A percentile compares a stretch with the other conserved stretches of the same genome.
Conservation (phyloP, 306 rosid species). For the Dicorynia guianensis region DNA sequence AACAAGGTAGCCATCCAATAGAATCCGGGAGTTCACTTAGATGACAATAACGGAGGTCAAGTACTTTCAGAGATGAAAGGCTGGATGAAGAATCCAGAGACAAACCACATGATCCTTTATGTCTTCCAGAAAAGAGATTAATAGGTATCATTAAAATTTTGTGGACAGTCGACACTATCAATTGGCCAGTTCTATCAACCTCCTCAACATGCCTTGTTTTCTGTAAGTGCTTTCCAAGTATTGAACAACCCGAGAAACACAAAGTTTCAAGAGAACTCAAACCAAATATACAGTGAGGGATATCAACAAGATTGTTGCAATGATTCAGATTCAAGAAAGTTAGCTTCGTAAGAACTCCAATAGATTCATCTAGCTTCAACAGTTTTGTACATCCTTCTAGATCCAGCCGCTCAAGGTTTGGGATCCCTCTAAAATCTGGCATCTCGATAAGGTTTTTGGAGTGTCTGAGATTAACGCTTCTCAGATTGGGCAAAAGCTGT, state of each 20-base stretch:
- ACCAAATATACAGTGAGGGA: conserved; percentile 17
- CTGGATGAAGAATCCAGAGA: not conserved
- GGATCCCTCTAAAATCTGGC: no score
- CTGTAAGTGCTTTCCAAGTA: not conserved
- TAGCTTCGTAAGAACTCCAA: no score
- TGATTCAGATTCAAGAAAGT: no score
- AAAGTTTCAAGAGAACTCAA: not conserved
- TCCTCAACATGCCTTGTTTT: not conserved
- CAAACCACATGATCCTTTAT: not conserved
- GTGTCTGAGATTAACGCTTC: no score
- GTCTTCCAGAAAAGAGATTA: not conserved
- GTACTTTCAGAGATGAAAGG: not conserved
- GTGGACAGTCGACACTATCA: not conserved
- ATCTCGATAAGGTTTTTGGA: no score
- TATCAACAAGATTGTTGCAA: not conserved
- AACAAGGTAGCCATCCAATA: conserved; percentile 12
- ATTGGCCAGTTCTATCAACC: not conserved
- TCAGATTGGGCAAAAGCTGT: no score
- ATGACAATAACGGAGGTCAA: conserved; percentile 37
- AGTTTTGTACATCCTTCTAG: no score
- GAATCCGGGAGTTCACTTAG: conserved; percentile 25
- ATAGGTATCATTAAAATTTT: no score
- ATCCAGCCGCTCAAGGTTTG: no score
- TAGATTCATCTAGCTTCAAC: no score
- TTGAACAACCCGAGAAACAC: conserved; percentile 31